Evolutionary conservation across 352 stramenopile genomes (phyloP).

Genomic region (Globisporangium viniferum): DNA sequence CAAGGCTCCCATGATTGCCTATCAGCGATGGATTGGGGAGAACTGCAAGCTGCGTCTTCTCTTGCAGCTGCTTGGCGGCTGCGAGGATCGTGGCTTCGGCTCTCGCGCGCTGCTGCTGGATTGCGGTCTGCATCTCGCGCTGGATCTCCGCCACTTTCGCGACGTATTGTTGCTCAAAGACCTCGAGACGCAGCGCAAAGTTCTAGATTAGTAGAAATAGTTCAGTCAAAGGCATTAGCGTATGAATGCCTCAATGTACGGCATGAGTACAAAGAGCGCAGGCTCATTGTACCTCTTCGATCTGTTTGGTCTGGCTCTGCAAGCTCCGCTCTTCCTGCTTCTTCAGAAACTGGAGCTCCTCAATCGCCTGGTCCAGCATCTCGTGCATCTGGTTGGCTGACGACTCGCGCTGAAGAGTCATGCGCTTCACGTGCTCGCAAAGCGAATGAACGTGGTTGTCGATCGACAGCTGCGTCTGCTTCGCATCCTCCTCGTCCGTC

Average conservation of each 20-base stretch:
- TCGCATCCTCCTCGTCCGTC: constrained; percentile 1
- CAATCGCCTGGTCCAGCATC: constrained; percentile 48
- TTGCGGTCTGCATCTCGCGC: constrained; percentile 42
- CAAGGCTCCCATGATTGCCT: not conserved
- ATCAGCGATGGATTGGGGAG: not conserved
- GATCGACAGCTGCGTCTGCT: constrained; percentile 33
- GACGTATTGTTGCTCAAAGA: constrained; percentile 63
- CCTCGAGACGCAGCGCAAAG: constrained; percentile 48
- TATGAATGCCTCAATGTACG: not conserved
- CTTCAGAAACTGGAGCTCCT: constrained; percentile 53
- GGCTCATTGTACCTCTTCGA: constrained; percentile 39
- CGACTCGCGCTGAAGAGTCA: constrained; percentile 38
- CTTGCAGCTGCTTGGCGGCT: constrained; percentile 43
- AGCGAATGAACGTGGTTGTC: constrained; percentile 46
- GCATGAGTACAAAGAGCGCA: not conserved
- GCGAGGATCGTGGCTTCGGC: constrained; percentile 36
- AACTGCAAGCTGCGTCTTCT: constrained; percentile 34
- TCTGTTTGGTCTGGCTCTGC: constrained; percentile 39
- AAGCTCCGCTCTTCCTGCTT: constrained; percentile 46
- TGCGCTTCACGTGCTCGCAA: constrained; percentile 43
- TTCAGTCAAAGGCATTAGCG: not conserved
- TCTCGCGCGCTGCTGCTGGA: constrained; percentile 39
- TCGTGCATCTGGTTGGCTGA: constrained; percentile 41
- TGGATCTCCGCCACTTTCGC: constrained; percentile 54
- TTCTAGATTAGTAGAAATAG: constrained; percentile 21